Evolutionary conservation across 495 filamentous ascomycete genomes (phyloP).

Genomic region (Aspergillus ellipticus): DNA sequence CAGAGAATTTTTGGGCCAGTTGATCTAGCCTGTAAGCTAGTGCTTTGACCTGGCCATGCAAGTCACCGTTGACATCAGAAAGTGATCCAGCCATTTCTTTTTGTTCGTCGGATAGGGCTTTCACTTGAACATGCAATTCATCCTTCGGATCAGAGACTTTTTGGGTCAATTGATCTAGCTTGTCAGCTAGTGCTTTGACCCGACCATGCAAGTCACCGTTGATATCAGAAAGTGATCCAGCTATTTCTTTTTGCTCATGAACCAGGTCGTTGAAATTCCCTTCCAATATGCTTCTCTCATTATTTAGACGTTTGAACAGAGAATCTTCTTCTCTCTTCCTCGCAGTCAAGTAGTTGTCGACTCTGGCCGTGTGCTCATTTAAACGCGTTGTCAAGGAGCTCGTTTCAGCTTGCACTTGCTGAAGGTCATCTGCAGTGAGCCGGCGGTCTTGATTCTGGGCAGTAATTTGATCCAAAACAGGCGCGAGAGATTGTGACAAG

Average conservation of each 20-base stretch:
- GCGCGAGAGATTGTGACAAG: slow-evolving; percentile 7
- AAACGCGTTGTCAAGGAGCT: not conserved
- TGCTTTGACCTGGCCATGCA: not conserved
- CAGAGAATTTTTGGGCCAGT: not conserved
- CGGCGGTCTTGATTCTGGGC: not conserved
- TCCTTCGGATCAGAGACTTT: not conserved
- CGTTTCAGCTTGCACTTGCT: not conserved
- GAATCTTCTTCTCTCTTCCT: slow-evolving; percentile 1
- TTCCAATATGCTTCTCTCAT: not conserved
- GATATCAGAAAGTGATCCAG: not conserved
- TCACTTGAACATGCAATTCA: not conserved
- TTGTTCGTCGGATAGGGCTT: not conserved
- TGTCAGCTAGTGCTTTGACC: not conserved
- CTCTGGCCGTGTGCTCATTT: not conserved
- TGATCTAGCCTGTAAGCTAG: not conserved
- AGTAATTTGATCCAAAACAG: slow-evolving; percentile 1
- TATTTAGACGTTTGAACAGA: not conserved
- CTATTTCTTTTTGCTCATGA: not conserved
- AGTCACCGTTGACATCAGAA: not conserved
- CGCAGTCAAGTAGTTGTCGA: not conserved
- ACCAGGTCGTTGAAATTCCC: not conserved
- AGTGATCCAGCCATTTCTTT: not conserved
- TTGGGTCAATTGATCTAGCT: not conserved
- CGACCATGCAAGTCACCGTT: not conserved
- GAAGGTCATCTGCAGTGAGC: slow-evolving; percentile 4